These are phyloP conservation scores for Diaporthe citrichinensis DNA, from an alignment of 2,329 filamentous ascomycete genomes.

Conservation along the genomic window DNA sequence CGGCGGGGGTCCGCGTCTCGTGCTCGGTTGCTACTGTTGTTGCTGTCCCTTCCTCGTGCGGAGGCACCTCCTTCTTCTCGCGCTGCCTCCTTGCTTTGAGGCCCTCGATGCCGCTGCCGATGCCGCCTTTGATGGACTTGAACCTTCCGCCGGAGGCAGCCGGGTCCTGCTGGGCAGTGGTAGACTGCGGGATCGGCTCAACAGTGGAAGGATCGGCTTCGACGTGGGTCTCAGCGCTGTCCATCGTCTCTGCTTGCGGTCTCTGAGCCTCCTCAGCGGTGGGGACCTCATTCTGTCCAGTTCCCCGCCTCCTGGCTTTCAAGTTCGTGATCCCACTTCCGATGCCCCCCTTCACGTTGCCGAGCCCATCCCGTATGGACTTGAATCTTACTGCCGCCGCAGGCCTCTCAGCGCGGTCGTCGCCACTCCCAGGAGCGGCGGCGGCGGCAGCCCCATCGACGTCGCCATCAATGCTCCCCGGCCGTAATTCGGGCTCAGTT, in stretches of 20 bases:
- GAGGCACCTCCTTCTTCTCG: neutral
- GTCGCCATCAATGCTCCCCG: neutral
- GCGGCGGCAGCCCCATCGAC: neutral
- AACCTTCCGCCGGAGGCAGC: slow-evolving; percentile 16
- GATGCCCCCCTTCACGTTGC: slow-evolving; percentile 2
- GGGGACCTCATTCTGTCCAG: neutral
- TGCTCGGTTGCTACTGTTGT: neutral
- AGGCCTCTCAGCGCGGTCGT: neutral
- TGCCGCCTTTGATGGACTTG: slow-evolving; percentile 26
- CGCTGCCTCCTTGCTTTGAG: slow-evolving; percentile 32
- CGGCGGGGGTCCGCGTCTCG: neutral
- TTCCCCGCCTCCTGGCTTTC: neutral
- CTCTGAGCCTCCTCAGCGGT: neutral
- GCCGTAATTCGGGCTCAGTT: neutral
- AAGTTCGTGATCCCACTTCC: slow-evolving; percentile 25
- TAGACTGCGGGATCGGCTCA: neutral
- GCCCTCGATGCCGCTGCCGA: slow-evolving; percentile 5
- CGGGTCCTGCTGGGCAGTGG: neutral
- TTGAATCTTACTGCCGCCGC: slow-evolving; percentile 28
- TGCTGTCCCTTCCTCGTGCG: neutral
- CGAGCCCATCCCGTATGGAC: slow-evolving; percentile 22
- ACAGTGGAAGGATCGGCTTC: neutral
- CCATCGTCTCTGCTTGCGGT: slow-evolving; percentile 8
- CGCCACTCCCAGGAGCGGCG: neutral
- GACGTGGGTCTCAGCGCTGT: slow-evolving; percentile 24